phyloP scores from a whole-genome alignment of 495 filamentous ascomycete genomes.

The Aspergillus funiculosus region DNA sequence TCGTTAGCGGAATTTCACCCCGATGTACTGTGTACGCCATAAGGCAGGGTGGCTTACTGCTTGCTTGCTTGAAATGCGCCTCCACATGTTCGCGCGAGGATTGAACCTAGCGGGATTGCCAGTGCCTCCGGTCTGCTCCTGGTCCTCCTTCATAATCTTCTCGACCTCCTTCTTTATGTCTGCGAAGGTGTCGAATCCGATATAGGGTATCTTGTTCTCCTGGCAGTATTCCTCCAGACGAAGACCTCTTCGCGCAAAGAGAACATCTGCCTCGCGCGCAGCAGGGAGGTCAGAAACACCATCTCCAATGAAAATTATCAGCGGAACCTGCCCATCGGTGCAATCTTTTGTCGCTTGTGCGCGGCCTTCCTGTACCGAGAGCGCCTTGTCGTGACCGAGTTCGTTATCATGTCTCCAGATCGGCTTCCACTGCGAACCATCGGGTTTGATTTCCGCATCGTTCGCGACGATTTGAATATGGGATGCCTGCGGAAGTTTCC shows the following conservation, averaged over 20 bases:
- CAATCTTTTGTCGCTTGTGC: slow-evolving; percentile 45
- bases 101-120: slow-evolving; percentile 62
- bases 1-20: not conserved
- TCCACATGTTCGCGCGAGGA: slow-evolving; percentile 67
- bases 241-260: slow-evolving; percentile 67
- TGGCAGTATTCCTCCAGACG: slow-evolving; percentile 65
- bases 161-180: slow-evolving; percentile 62
- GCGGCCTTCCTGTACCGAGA: slow-evolving; percentile 58
- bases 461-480: slow-evolving; percentile 69
- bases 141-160: slow-evolving; percentile 54
- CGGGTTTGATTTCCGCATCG: slow-evolving; percentile 54
- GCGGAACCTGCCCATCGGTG: slow-evolving; percentile 58
- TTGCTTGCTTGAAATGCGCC: slow-evolving; percentile 55
- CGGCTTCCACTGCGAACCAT: slow-evolving; percentile 61
- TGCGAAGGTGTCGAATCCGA: slow-evolving; percentile 60
- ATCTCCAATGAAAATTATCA: slow-evolving; percentile 73
- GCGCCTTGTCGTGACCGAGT: slow-evolving; percentile 66
- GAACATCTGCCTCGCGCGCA: slow-evolving; percentile 66
- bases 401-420: slow-evolving; percentile 65
- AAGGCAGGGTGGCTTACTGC: slow-evolving; percentile 27
- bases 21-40: not conserved
- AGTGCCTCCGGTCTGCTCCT: slow-evolving; percentile 57
- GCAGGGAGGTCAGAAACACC: slow-evolving; percentile 72
- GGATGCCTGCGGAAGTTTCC: slow-evolving; percentile 38
- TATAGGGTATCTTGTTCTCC: slow-evolving; percentile 58